Evolutionary conservation across 2,329 filamentous ascomycete species (phyloP).

Genomic region (Chaetomiaceae sp.): DNA sequence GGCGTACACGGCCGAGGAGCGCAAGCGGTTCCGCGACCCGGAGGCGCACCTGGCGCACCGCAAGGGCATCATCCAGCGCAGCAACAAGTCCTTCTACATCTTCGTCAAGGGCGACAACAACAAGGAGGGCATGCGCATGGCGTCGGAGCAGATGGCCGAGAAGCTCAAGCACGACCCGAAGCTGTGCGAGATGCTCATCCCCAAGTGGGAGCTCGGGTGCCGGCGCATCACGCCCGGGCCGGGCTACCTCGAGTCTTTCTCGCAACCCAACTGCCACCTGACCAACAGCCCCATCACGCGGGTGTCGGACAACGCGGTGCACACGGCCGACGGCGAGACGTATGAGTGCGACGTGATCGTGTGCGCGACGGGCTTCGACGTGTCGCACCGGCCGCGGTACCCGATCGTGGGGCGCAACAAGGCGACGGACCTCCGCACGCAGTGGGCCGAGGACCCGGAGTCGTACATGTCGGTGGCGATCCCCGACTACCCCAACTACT

Average conservation of each 20-base stretch:
- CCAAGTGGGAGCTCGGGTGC: constrained; percentile 51
- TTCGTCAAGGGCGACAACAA: constrained; percentile 53
- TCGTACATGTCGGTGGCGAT: constrained; percentile 59
- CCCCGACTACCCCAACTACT: constrained; percentile 62
- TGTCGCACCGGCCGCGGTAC: constrained; percentile 48
- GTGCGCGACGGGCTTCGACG: constrained; percentile 64
- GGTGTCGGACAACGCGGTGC: constrained; percentile 56
- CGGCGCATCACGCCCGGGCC: constrained; percentile 61
- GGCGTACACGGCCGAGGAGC: constrained; percentile 45
- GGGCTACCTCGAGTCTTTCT: constrained; percentile 62
- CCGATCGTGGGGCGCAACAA: constrained; percentile 52
- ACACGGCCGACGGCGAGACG: constrained; percentile 52
- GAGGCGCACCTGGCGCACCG: constrained; percentile 56
- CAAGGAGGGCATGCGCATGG: constrained; percentile 41
- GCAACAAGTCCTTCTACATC: constrained; percentile 53
- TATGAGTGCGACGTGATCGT: constrained; percentile 60
- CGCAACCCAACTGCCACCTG: constrained; percentile 57
- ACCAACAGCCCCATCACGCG: constrained; percentile 52
- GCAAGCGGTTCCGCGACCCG: constrained; percentile 54
- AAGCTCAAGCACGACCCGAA: constrained; percentile 51
- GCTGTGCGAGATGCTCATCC: constrained; percentile 51
- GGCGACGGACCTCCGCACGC: constrained; percentile 32
- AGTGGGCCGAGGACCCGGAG: constrained; percentile 51
- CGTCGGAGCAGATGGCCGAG: constrained; percentile 48
- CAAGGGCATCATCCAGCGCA: constrained; percentile 40